Conservation (phyloP, 2,329 filamentous ascomycete genomes). For the Aspergillus alliaceus region DNA sequence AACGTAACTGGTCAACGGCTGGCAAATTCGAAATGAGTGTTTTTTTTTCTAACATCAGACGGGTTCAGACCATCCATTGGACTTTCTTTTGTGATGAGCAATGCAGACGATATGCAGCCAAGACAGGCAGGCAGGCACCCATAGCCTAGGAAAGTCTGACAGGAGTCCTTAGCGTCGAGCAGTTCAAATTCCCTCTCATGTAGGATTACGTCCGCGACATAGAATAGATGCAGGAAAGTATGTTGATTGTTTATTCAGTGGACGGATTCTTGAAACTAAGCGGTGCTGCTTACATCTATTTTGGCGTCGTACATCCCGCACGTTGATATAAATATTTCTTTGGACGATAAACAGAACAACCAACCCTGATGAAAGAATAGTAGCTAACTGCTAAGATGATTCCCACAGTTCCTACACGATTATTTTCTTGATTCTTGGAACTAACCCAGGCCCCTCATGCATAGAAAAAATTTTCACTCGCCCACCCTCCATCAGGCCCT, state of each 20-base stretch:
- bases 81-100: not conserved
- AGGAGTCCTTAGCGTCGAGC: not conserved
- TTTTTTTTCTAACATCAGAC: not conserved
- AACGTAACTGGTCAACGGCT: not conserved
- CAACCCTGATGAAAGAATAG: no score
- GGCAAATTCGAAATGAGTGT: not conserved
- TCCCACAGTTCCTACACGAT: not conserved
- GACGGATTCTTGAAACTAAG: not conserved
- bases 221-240: not conserved
- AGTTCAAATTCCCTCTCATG: not conserved
- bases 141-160: not conserved
- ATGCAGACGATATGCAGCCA: not conserved
- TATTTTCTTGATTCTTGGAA: not conserved
- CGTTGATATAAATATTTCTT: not conserved
- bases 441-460: not conserved
- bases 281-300: not conserved
- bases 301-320: not conserved
- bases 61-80: not conserved
- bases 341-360: no score
- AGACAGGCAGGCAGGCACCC: constrained; percentile 1
- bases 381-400: no score
- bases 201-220: not conserved
- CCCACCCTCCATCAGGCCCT: not conserved
- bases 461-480: not conserved
- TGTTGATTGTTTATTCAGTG: not conserved